Base-by-base conservation (phyloP, 1,284 basidiomycete genomes). In the Tremellales sp. region DNA sequence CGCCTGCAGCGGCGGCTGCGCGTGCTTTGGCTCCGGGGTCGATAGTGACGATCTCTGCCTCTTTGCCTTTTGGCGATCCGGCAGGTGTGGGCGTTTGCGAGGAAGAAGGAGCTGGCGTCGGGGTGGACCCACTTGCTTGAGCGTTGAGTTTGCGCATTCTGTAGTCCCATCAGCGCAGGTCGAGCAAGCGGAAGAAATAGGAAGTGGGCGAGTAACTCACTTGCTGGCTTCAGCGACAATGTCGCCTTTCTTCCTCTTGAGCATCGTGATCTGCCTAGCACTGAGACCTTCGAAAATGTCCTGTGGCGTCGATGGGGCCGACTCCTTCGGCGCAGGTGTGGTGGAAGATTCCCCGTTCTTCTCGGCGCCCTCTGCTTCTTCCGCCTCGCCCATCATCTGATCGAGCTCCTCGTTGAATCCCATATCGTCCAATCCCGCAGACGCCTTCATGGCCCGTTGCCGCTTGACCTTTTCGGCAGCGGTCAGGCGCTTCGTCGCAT, bases 221-320 rank as follows among this genome's bases (percentile, higher is more conserved):
- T 73, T 73, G 58, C 68, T 68, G 11, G 67, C 68, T 50, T 73
- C 70, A 33, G 71, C 68, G 8, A 61, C 58, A 19, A 70, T 58
- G 39, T 68, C 68, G 13, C 70, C 71, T 55, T 74, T 70, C 46
- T 76, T 76, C 25, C 74, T 54, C 63, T 76, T 76, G 43, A 76
- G 45, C 62, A 74, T 71, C 23, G 70, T 67, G 21, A 74, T 62
- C 49, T 75, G 73, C 40, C 74, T 61, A 1, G 69, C 68, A 36
- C 70, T 73, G 29, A 76, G 51, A 10, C 73, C 73, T 24, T 70
- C 67, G 40, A 74, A 74, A 6, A 71, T 53, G 41, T 72, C 65
- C 22, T 65, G 54, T 1, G 68, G 57, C 22, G 58, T 42, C 10
- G 59, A 51, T 15, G 53, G 43, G 19, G 47, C 44, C 12, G 42